Conservation (phyloP, 371 early-diverging fungal genomes). For the Mortierella sp. region DNA sequence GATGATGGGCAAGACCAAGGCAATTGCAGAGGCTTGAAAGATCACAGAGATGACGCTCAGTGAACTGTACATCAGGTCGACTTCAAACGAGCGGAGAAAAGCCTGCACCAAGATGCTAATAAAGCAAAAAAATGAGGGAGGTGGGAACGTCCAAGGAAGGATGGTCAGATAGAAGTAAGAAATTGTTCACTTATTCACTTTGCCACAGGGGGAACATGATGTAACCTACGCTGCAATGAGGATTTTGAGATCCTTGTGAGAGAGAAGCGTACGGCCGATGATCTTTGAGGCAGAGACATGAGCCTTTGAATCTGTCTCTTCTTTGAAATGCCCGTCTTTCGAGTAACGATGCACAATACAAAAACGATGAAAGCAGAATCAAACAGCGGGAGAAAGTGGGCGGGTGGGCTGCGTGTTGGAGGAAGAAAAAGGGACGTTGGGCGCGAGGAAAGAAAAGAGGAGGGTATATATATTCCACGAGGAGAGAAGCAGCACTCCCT, state of each 20-base stretch:
- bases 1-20: constrained; percentile 45
- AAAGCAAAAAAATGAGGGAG: neutral
- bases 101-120: constrained; percentile 25
- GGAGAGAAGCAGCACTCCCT: no score
- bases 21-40: constrained; percentile 38
- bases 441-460: no score
- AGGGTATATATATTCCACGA: no score
- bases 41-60: constrained; percentile 28
- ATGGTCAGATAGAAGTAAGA: neutral
- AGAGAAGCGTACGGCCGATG: constrained; percentile 15
- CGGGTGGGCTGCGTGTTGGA: no score
- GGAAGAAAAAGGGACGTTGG: no score
- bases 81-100: constrained; percentile 22
- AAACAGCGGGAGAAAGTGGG: no score
- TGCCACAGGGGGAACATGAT: neutral
- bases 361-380: no score
- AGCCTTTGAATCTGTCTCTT: neutral
- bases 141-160: neutral
- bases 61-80: constrained; percentile 23
- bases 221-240: constrained; percentile 8
- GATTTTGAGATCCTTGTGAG: constrained; percentile 8
- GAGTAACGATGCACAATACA: neutral
- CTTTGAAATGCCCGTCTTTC: neutral
- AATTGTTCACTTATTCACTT: neutral
- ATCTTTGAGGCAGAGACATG: constrained; percentile 15